phyloP scores from a whole-genome alignment of 768 basidiomycete genomes.

The Mycena amicta region DNA sequence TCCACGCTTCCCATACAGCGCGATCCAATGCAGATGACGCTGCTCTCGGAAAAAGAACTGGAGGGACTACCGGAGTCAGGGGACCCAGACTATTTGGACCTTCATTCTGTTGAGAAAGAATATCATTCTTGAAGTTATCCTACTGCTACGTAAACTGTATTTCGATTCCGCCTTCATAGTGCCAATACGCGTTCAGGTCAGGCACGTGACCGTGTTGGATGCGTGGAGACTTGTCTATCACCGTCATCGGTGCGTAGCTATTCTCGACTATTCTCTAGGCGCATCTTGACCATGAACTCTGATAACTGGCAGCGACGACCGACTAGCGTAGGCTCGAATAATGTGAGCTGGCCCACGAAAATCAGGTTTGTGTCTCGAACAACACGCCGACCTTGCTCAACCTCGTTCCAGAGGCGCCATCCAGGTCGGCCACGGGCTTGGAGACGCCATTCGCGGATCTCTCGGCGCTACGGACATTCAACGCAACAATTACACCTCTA shows the following conservation, averaged over 20 bases:
- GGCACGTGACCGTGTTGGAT: not conserved
- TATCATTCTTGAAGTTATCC: no score
- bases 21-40: no score
- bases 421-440: conserved; percentile 17
- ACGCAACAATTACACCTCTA: conserved; percentile 8
- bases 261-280: no score
- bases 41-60: no score
- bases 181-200: not conserved
- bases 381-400: no score
- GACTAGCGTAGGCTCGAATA: not conserved
- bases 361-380: not conserved
- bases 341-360: not conserved
- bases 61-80: no score
- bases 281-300: not conserved
- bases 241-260: not conserved
- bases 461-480: conserved; percentile 15
- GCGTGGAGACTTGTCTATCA: not conserved
- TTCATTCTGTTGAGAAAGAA: no score
- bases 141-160: no score
- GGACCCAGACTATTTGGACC: no score
- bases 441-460: conserved; percentile 18
- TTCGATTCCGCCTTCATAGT: no score
- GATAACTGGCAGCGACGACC: not conserved
- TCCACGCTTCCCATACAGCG: no score
- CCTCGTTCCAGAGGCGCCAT: conserved; percentile 15